Conservation (phyloP, 441 rosid genomes). For the Arabidopsis hybrid region DNA sequence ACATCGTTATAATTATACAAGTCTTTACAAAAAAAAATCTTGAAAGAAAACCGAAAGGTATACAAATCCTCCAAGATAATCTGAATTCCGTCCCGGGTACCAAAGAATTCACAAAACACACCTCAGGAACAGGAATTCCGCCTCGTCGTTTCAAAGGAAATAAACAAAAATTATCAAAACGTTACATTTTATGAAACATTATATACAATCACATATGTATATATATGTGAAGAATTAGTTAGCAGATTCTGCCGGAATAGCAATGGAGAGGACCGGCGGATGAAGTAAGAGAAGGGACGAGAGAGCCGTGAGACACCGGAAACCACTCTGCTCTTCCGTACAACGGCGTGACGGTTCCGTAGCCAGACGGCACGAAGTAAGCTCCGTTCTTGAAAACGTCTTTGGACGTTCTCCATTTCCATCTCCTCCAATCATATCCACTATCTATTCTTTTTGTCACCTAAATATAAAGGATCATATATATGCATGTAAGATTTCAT, state of each 20-base stretch:
- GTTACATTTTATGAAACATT: neutral
- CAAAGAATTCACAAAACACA: constrained; percentile 33
- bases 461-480: constrained; percentile 24
- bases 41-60: neutral
- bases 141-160: neutral
- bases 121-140: constrained; percentile 41
- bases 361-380: constrained; percentile 65
- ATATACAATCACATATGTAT: neutral
- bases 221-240: neutral
- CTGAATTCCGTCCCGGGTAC: constrained; percentile 42
- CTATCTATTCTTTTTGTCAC: constrained; percentile 65
- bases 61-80: constrained; percentile 2
- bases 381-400: constrained; percentile 70
- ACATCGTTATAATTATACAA: neutral
- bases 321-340: constrained; percentile 54
- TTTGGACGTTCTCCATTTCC: constrained; percentile 70
- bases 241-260: constrained; percentile 56
- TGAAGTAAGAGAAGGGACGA: constrained; percentile 59
- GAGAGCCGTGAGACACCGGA: constrained; percentile 52
- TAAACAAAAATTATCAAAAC: neutral
- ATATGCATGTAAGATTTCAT: neutral
- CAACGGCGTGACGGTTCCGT: constrained; percentile 55
- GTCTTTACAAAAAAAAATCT: neutral
- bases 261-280: constrained; percentile 70
- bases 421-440: constrained; percentile 47